Evolutionary conservation across 2,329 filamentous ascomycete genomes (phyloP), one percentile per base, ranked within the genome.

Genomic region (Aspergillus costaricaensis): DNA sequence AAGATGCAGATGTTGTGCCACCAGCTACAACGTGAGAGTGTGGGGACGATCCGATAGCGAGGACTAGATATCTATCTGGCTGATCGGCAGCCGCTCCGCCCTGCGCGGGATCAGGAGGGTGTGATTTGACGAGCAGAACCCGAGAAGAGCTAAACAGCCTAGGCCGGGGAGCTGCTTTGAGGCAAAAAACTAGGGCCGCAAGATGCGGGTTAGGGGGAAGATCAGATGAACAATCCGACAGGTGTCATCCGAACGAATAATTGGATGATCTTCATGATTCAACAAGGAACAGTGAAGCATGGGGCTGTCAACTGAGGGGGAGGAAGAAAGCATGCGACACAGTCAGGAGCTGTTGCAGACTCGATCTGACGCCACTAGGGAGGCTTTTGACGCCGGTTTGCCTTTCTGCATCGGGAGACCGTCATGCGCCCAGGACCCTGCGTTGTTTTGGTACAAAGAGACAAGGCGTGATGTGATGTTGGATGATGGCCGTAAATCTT

Each of bases 181-280:
- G 43, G 32, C 32, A 36, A 10, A 50, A 50, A 32, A 27, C 25
- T 32, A 50, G 25, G 47, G 8, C 47, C 47, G 25, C 47, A 17
- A 17, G 23, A 58, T 48, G 57, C 12, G 57, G 25, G 25, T 27
- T 27, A 27, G 25, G 27, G 9, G 51, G 14, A 30, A 36, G 32
- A 58, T 62, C 55, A 62, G 61, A 62, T 60, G 61, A 56, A 51
- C 55, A 62, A 50, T 48, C 27, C 43, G 27, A 55, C 50, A 17
- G n/a, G 51, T 36, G 56, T 53, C 56, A 58, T 58, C 56, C 32
- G 49, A 53, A 30, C 56, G 36, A 32, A n/a, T 36, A n/a, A 36
- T 49, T 54, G 38, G 25, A 38, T 39, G 30, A 38, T 36, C n/a
- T 17, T 51, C 48, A n/a, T 25, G 44, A 15, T 27, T 30, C 21